Evolutionary conservation across 2,329 filamentous ascomycete genomes (phyloP), one percentile per base, ranked within the genome.

Genomic region (Colletotrichum higginsianum): DNA sequence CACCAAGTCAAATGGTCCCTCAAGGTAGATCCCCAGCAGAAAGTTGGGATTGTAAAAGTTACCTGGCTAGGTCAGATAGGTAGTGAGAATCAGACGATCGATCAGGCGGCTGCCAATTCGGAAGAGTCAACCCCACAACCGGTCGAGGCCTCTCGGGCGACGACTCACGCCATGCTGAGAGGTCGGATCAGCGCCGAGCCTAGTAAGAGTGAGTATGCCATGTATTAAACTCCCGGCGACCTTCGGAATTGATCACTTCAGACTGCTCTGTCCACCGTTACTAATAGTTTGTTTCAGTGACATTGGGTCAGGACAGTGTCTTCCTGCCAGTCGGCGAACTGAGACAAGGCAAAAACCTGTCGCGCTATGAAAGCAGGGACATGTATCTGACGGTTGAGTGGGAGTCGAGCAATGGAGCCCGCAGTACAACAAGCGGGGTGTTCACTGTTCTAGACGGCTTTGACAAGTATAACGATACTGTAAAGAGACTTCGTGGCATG

Each of bases 311-410:
- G 13, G 3, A 40, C 13, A 26, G 13, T 7, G 46, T 61, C 21
- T 9, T 23, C 18, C 18, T 61, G 30, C 46, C 58, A 16, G 35
- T 50, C 13, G 13, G 12, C 18, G 18, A 61, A 38, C 16, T 49
- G 12, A 15, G 35, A 38, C 35, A 38, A 9, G 35, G 35, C 35
- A 11, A 38, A 9, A 38, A 38, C 9, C 9, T 38, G 8, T 23
- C 3, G 8, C 21, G 40, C 18, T 61, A 26, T 12, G 16, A 12
- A 2, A 38, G 8, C n/a, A 13, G 9, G 16, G 38, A 55, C 30
- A 70, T 71, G 67, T 49, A 42, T 69, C 18, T 13, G 44, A 23
- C 38, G 35, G 35, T 69, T 23, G 3, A 50, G 7, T 69, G 67
- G 67, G 40, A 7, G 13, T 44, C n/a, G 15, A 30, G 15, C 9